Base-by-base conservation (phyloP, 805 yeast genomes). In the Candida golubevii region DNA sequence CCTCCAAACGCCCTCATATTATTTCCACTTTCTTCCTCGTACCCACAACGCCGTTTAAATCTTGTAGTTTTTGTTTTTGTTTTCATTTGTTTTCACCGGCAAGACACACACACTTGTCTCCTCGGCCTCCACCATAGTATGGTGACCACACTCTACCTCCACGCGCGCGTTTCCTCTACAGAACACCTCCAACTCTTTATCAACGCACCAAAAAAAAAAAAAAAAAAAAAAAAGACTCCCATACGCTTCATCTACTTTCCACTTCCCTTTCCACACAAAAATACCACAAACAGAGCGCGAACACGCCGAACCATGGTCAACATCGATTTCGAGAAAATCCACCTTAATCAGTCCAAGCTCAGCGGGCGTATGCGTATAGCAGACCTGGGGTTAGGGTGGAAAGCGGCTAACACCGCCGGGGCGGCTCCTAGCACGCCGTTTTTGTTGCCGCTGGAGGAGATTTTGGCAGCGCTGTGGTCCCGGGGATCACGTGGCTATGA, bases 351-450 rank as follows among this genome's bases (percentile, higher is more conserved):
- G 64, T 86, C 96, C 43, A 81, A 81, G 55, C 72, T 76, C 33
- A 78, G 80, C 38, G 99, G 99, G 23, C 83, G 95, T 56, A 83
- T 91, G 76, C 88, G 99, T 67, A 79, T 93, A 50, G 96, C 97
- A 11, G 93, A 86, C 50, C 82, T 95, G n/a, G 99, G 99, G 39
- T 75, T 93, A 27, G 99, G 99, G 38, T 93, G 99, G 99, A 91
- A 91, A 61, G 54, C 51, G 6, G 83, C 83, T 0, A 69, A 81
- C 2, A 68, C 76, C 34, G 62, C 78, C 13, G 71, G 74, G 33
- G 69, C 69, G 26, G 31, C 48, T 7, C 72, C 73, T 45, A 47
- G 47, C 30, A 80, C 79, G 38, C 97, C 97, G n/a, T 88, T 88
- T 55, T 71, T 93, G 48, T 72, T 93, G 46, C 91, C 97, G n/a